phyloP scores from a whole-genome alignment of 257 asterid genomes.

The Nicotiana tomentosiformis region DNA sequence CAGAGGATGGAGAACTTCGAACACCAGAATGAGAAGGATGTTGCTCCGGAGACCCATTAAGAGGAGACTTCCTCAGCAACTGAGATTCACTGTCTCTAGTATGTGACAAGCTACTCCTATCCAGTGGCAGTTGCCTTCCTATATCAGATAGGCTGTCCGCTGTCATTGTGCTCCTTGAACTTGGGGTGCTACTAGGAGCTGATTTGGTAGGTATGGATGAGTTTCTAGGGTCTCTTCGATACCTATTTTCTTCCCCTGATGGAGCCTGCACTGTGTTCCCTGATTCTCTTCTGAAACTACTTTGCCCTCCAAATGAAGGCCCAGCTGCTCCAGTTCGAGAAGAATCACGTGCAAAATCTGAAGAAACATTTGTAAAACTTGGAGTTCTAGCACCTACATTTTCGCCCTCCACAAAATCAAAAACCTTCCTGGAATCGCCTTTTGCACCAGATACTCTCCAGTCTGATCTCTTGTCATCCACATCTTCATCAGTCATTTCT shows the following conservation, averaged over 20 bases:
- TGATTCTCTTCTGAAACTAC: constrained; percentile 41
- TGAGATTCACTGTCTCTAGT: constrained; percentile 13
- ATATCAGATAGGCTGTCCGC: constrained; percentile 8
- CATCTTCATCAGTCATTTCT: constrained; percentile 25
- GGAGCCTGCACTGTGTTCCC: constrained; percentile 9
- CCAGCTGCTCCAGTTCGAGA: constrained; percentile 12
- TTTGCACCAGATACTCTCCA: constrained; percentile 26
- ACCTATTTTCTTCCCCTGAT: constrained; percentile 11
- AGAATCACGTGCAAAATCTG: constrained; percentile 12
- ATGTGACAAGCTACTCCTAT: constrained; percentile 22
- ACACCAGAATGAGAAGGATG: constrained; percentile 18
- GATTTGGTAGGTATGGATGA: constrained; percentile 18
- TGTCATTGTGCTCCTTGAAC: constrained; percentile 18
- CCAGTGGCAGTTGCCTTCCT: constrained; percentile 22
- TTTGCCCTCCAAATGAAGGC: constrained; percentile 19
- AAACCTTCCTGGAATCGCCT: constrained; percentile 22
- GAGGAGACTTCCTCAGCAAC: constrained; percentile 11
- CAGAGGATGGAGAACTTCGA: constrained; percentile 32
- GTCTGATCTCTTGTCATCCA: constrained; percentile 19
- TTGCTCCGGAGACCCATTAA: constrained; percentile 16
- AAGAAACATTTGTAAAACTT: constrained; percentile 6
- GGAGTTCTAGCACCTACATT: constrained; percentile 10
- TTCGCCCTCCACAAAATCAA: constrained; percentile 19
- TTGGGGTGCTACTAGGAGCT: constrained; percentile 7
- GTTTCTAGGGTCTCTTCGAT: constrained; percentile 29